These are phyloP conservation scores for Clarireedia sp. DNA, from an alignment of 2,329 filamentous ascomycete species.

Conservation along the genomic window DNA sequence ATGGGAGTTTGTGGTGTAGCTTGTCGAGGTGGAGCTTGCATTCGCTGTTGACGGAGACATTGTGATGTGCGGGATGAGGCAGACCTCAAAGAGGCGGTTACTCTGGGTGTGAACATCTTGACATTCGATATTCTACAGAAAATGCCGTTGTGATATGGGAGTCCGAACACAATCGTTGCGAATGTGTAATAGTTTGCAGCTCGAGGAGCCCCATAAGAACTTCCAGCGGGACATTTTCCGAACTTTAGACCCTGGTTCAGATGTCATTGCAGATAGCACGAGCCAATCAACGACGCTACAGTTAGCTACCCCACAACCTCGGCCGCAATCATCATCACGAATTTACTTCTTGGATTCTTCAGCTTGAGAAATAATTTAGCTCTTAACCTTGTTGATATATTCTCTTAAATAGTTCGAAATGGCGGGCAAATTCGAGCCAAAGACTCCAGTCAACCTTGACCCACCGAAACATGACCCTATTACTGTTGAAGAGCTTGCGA, in stretches of 20 bases:
- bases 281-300: background rate
- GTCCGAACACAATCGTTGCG: background rate
- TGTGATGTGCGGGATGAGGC: constrained; percentile 17
- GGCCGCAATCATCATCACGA: background rate
- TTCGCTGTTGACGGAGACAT: constrained; percentile 24
- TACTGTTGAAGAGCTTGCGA: constrained; percentile 67
- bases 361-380: background rate
- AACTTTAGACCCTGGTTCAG: background rate
- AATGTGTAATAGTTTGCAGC: background rate
- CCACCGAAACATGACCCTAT: constrained; percentile 87
- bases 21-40: constrained; percentile 10
- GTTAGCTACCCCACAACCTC: constrained; percentile 8
- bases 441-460: constrained; percentile 64
- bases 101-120: constrained; percentile 24
- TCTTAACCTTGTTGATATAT: background rate
- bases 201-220: background rate
- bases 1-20: constrained; percentile 3
- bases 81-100: constrained; percentile 17
- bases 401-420: constrained; percentile 30
- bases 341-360: background rate
- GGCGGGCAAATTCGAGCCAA: constrained; percentile 68
- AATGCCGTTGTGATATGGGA: background rate
- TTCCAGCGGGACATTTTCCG: background rate
- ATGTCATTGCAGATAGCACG: background rate
- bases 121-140: background rate